These are phyloP conservation scores for Rhizophagus sp. DNA, from an alignment of 192 early-diverging fungal genomes.

Conservation along the genomic window DNA sequence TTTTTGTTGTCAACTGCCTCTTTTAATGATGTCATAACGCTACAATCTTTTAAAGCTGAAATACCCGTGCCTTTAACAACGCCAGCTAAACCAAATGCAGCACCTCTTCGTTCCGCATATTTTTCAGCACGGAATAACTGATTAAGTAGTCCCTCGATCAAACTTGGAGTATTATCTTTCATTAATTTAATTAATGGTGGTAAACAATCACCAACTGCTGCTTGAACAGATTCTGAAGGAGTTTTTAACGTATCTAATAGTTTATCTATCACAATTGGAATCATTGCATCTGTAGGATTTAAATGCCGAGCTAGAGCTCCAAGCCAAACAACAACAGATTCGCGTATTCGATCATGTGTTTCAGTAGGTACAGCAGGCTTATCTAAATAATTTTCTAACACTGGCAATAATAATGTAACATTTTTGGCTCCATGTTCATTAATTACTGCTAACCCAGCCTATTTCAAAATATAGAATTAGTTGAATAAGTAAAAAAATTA, in stretches of 20 bases:
- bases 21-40: constrained; percentile 79
- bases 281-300: constrained; percentile 66
- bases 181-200: constrained; percentile 85
- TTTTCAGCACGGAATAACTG: constrained; percentile 69
- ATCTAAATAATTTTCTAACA: constrained; percentile 78
- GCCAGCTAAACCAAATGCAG: constrained; percentile 95
- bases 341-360: constrained; percentile 84
- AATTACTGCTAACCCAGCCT: constrained; percentile 78
- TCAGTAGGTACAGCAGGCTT: constrained; percentile 69
- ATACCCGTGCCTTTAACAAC: constrained; percentile 92
- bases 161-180: constrained; percentile 53
- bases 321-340: constrained; percentile 89
- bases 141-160: constrained; percentile 68
- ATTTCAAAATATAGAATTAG: not conserved
- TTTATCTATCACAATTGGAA: constrained; percentile 81
- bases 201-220: constrained; percentile 91
- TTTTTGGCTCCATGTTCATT: constrained; percentile 68
- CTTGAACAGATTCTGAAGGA: constrained; percentile 93
- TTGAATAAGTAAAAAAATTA: not conserved
- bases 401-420: constrained; percentile 66
- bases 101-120: constrained; percentile 89
- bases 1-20: constrained; percentile 82
- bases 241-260: constrained; percentile 89
- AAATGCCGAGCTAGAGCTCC: constrained; percentile 91
- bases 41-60: constrained; percentile 79